Base-by-base conservation (phyloP, 148 eudicot genomes). In the Vaccinium myrtillus region DNA sequence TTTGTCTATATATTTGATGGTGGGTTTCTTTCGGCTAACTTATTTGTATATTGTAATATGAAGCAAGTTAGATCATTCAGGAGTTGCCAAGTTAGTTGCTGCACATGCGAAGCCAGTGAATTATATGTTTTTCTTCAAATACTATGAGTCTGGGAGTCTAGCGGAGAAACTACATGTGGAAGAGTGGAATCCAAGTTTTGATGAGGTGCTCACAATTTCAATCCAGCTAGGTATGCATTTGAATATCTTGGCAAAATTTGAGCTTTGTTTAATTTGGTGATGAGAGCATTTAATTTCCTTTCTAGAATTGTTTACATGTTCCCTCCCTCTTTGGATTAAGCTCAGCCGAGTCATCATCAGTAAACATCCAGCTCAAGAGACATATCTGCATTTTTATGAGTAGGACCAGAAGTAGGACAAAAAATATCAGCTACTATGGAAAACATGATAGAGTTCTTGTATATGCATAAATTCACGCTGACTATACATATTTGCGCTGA, bases 71-170 rank as follows among this genome's bases (percentile, higher is more conserved):
- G 93, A 95, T 90, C 99, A 97, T 87, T 93, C 93, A 5, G 98
- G 98, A 63, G 83, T 97, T 18, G 94, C 92, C 48, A 94, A 84
- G 90, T 87, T 97, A 23, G 84, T 97, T 82, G 99, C 96, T 7
- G 99, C 98, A 15, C 97, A 97, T 74, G 98, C 96, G 14, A 93
- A 89, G 89, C 99, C 99, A 8, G 98, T 98, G 14, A 97, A 95
- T 88, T 97, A 97, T 87, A 87, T 97, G 98, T 92, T 97, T 90
- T 97, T 97, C 89, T 97, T 95, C 46, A 87, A 90, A 80, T 88
- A 93, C 16, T 95, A 94, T 36, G 92, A 94, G 87, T 89, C 71
- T 30, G 93, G 96, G 15, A 95, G 82, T 89, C 98, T 97, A 46
- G 92, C 98, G 6, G 91, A 89, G 69, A 97, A 93, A 87, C 85